A percentile compares a stretch with the other conserved stretches of the same genome.
Evolutionary conservation across 345 rosid genomes (phyloP).

Genomic region (Turnera subulata): DNA sequence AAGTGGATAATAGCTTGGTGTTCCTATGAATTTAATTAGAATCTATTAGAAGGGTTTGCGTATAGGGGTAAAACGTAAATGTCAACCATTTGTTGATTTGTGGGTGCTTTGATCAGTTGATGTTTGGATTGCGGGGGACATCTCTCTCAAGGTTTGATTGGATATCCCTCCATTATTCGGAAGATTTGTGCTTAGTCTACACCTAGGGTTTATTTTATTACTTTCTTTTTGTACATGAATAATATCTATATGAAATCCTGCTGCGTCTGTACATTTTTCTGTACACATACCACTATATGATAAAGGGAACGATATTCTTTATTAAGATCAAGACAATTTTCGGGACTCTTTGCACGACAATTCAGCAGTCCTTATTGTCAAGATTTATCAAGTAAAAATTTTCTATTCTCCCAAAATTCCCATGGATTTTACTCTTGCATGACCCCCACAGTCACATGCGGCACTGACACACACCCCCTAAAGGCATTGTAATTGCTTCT

Average conservation of each 20-base stretch:
- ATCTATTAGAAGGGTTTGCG: neutral
- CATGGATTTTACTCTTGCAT: too few relatives aligned
- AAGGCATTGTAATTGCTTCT: too few relatives aligned
- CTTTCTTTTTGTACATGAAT: neutral
- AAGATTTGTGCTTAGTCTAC: slow-evolving; percentile 1
- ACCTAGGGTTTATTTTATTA: neutral
- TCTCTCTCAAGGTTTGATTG: neutral
- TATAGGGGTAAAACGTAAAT: neutral
- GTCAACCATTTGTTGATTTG: slow-evolving; percentile 13
- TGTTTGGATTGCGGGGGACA: neutral
- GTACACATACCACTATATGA: too few relatives aligned
- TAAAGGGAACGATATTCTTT: neutral
- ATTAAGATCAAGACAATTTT: neutral
- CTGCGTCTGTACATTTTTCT: too few relatives aligned
- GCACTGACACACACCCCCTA: too few relatives aligned
- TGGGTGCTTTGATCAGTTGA: neutral
- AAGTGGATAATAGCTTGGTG: slow-evolving; percentile 32
- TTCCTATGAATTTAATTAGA: slow-evolving; percentile 30
- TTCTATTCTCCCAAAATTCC: too few relatives aligned
- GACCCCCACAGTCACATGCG: too few relatives aligned
- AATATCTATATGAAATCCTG: too few relatives aligned
- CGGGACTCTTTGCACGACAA: too few relatives aligned
- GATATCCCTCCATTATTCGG: neutral
- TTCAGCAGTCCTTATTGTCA: too few relatives aligned
- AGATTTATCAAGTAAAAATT: too few relatives aligned